Percentiles rank a stretch among this genome's conserved stretches.
Conservation (phyloP, 306 rosid species). For the Vachellia pachyceras region DNA sequence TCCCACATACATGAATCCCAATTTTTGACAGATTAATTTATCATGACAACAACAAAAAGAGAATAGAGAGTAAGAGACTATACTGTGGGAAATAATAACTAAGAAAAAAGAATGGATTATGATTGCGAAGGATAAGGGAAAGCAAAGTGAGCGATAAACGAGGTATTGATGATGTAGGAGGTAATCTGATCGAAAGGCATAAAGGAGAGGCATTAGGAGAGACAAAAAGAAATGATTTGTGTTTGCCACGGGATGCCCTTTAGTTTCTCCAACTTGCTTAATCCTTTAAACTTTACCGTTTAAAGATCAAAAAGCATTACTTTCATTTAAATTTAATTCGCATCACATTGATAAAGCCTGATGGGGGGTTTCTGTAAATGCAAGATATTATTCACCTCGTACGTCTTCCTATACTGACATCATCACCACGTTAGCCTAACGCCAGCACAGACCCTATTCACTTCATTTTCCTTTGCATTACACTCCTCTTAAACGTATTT, state of each 20-base stretch:
- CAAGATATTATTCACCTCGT: conserved; percentile 35
- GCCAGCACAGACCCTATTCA: conserved; percentile 45
- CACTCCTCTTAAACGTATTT: not conserved
- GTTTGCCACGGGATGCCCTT: conserved; percentile 71
- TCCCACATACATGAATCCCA: not conserved
- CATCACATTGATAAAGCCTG: conserved; percentile 36
- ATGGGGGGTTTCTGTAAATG: conserved; percentile 18
- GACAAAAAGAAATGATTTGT: conserved; percentile 94
- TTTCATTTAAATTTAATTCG: conserved; percentile 27
- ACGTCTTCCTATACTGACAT: conserved; percentile 60
- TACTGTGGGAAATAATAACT: not conserved
- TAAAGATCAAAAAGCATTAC: conserved; percentile 32
- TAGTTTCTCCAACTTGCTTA: conserved; percentile 43
- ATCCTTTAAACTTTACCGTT: conserved; percentile 43
- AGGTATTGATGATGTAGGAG: conserved; percentile 27
- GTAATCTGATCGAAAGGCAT: conserved; percentile 60
- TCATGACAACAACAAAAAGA: not conserved
- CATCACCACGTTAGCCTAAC: conserved; percentile 64
- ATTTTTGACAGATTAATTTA: not conserved
- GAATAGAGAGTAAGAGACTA: not conserved
- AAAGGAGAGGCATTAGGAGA: conserved; percentile 62
- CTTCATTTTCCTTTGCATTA: not conserved
- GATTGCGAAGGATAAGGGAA: conserved; percentile 1
- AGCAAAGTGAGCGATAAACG: conserved; percentile 20
- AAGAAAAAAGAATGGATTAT: not conserved